Evolutionary conservation across 345 rosid species (phyloP), one percentile per base, ranked within the genome.

Genomic region (Geranium rotundifolium): DNA sequence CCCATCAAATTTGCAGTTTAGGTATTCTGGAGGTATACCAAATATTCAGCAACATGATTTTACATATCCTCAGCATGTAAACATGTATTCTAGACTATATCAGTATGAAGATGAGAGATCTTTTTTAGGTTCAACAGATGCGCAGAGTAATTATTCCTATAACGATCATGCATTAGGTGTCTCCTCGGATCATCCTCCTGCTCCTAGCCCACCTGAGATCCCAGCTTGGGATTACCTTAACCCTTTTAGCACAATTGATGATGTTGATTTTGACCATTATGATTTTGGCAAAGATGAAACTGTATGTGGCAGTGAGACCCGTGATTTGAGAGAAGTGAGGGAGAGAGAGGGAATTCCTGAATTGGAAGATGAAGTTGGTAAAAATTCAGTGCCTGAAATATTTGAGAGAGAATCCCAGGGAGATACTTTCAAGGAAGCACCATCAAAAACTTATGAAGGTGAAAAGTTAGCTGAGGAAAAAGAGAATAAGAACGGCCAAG

Each of bases 311-410:
- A 62, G 89, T 3, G 84, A 95, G 37, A 89, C 92, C 60, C 98
- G 84, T 19, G 98, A 92, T 70, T 89, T 91, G 19, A 85, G 84
- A 62, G 96, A 85, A 71, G 91, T 92, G 65, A 84, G 96, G 71
- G 96, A 87, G 72, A 81, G 95, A 64, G 98, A 92, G 79, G 95
- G 96, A 61, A 89, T 92, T 68, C 98, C 96, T 49, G 96, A 89
- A n/a, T 70, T 92, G 74, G 98, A 92, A 79, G 96, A 92, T 37
- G 98, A 89, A 66, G 82, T 88, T 2, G 50, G 10, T 41, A 41
- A 41, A 56, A 79, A 67, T 69, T 68, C 50, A 71, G 61, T 50
- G 4, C 80, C 81, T 1, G 75, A 75, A 60, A 63, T 67, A 7
- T 73, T 73, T 16, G 75, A 72, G 39, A 75, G 39, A 39, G 75